Conservation (phyloP, 192 early-diverging fungal species). For the Coemansia sp. region DNA sequence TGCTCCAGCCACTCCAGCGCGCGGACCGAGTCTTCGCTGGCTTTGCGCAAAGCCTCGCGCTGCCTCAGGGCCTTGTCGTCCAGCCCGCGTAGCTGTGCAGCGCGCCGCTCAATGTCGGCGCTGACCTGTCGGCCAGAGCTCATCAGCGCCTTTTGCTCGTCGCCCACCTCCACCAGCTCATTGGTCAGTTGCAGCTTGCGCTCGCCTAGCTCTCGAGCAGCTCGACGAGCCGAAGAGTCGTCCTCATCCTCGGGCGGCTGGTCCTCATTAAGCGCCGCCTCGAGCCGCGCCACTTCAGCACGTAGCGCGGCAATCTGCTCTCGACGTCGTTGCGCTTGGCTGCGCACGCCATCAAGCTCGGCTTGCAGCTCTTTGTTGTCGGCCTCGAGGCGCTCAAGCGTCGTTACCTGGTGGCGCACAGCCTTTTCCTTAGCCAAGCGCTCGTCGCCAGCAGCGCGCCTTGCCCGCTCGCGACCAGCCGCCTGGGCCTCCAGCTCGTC, state of each 20-base stretch:
- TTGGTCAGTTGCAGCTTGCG: constrained; percentile 47
- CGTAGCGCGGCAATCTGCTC: constrained; percentile 46
- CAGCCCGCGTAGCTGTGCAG: constrained; percentile 60
- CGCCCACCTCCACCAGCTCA: constrained; percentile 52
- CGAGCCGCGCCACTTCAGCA: constrained; percentile 38
- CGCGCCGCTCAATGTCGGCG: constrained; percentile 36
- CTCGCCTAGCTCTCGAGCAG: constrained; percentile 11
- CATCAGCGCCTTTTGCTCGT: constrained; percentile 51
- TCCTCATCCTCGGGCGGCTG: constrained; percentile 29
- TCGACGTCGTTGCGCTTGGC: constrained; percentile 45
- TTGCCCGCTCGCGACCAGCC: constrained; percentile 19
- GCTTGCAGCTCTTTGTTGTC: constrained; percentile 29
- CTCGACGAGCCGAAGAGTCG: constrained; percentile 22
- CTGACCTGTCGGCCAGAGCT: constrained; percentile 28
- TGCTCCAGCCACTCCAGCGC: constrained; percentile 73
- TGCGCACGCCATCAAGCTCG: constrained; percentile 40
- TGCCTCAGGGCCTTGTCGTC: constrained; percentile 63
- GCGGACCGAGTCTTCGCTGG: constrained; percentile 60
- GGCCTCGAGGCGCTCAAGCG: constrained; percentile 30
- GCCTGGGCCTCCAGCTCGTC: constrained; percentile 32
- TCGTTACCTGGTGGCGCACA: constrained; percentile 18
- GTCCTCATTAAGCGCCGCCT: constrained; percentile 23
- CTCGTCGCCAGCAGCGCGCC: constrained; percentile 19
- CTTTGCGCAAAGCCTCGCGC: constrained; percentile 58
- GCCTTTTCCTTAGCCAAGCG: constrained; percentile 14